Percentiles rank a stretch among this genome's conserved stretches.
Evolutionary conservation across 192 early-diverging fungal genomes (phyloP).

Genomic region (Umbelopsis isabellina): DNA sequence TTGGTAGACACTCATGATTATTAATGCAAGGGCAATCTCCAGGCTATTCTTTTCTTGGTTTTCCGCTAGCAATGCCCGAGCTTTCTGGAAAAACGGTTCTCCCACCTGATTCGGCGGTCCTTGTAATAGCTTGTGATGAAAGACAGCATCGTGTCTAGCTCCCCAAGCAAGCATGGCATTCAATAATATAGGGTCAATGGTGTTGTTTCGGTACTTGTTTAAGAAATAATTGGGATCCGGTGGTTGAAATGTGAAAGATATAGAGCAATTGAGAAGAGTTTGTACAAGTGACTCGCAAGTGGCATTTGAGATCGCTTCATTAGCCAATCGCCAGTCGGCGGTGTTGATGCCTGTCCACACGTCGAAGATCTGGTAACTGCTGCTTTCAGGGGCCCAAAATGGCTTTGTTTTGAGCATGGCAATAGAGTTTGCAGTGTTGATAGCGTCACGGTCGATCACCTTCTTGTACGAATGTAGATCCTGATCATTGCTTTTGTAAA

Average conservation of each 20-base stretch:
- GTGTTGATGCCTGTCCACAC: constrained; percentile 11
- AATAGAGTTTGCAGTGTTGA: background rate
- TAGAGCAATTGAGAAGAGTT: constrained; percentile 14
- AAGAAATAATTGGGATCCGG: constrained; percentile 13
- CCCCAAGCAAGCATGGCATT: constrained; percentile 17
- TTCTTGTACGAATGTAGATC: background rate
- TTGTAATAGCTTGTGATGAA: constrained; percentile 13
- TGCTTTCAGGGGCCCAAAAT: constrained; percentile 17
- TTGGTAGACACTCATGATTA: constrained; percentile 18
- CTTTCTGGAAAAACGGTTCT: constrained; percentile 16
- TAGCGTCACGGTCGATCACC: background rate
- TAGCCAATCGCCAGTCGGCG: constrained; percentile 4
- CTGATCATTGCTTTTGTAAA: background rate
- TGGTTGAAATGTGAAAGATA: constrained; percentile 15
- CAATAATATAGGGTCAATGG: constrained; percentile 4
- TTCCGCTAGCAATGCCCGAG: background rate
- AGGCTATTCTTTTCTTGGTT: constrained; percentile 2
- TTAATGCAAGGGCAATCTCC: constrained; percentile 5
- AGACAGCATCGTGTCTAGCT: constrained; percentile 12
- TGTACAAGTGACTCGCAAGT: constrained; percentile 14
- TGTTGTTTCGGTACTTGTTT: constrained; percentile 17
- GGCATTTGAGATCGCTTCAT: background rate
- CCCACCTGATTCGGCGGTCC: constrained; percentile 15
- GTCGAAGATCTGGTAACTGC: constrained; percentile 10
- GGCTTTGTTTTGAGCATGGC: constrained; percentile 13